Conservation (phyloP, 2,329 filamentous ascomycete genomes). For the Apiospora pterosperma region DNA sequence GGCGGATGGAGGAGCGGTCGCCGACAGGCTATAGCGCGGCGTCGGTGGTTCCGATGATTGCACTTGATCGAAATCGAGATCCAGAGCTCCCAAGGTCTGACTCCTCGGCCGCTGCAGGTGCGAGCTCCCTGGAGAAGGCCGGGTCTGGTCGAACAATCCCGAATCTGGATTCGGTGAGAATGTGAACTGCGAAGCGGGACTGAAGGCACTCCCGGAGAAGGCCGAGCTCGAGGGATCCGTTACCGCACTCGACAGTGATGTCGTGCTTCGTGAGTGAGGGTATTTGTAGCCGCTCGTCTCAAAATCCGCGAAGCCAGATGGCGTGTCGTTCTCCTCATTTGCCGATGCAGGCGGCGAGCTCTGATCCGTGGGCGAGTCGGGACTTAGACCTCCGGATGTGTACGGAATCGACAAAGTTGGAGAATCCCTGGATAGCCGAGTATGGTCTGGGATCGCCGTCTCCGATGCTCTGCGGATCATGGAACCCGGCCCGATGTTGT, state of each 20-base stretch:
- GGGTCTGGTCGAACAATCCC: constrained; percentile 57
- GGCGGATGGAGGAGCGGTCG: constrained; percentile 48
- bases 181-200: constrained; percentile 69
- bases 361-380: constrained; percentile 66
- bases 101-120: constrained; percentile 76
- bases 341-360: constrained; percentile 68
- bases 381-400: constrained; percentile 59
- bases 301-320: constrained; percentile 59
- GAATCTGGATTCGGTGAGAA: constrained; percentile 73
- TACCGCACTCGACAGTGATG: constrained; percentile 65
- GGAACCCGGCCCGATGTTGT: constrained; percentile 52
- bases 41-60: constrained; percentile 42
- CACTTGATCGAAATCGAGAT: constrained; percentile 54
- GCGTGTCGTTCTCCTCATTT: constrained; percentile 62
- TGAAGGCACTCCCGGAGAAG: constrained; percentile 69
- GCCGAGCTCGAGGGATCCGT: constrained; percentile 61
- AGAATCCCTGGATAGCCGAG: constrained; percentile 52
- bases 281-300: constrained; percentile 52
- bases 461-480: constrained; percentile 58
- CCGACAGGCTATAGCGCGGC: constrained; percentile 44
- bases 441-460: constrained; percentile 68
- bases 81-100: constrained; percentile 78
- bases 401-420: constrained; percentile 54
- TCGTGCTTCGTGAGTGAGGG: constrained; percentile 63
- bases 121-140: constrained; percentile 34